These are phyloP conservation scores for Aspergillus ochraceoroseus DNA, from an alignment of 2,329 filamentous ascomycete genomes.

Conservation along the genomic window DNA sequence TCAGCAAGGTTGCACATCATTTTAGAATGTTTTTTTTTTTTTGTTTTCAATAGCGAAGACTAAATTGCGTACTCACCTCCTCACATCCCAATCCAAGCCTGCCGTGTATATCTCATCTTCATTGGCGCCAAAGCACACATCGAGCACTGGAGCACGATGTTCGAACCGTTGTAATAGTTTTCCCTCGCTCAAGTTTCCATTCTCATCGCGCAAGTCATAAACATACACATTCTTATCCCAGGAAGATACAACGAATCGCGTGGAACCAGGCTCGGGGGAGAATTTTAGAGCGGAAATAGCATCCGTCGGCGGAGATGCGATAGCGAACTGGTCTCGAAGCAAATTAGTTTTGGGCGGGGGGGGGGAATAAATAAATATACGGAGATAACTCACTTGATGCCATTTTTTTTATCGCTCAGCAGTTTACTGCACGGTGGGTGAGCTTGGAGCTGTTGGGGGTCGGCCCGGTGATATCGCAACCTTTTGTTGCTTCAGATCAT, in stretches of 20 bases:
- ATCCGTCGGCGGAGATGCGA: conserved; percentile 76
- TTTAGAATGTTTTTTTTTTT: too few species aligned
- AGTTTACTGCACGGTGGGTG: conserved; percentile 8
- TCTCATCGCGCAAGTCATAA: conserved; percentile 65
- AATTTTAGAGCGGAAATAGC: conserved; percentile 83
- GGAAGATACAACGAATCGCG: conserved; percentile 79
- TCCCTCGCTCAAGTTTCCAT: conserved; percentile 53
- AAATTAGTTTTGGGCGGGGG: conserved; percentile 15
- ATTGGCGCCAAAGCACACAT: conserved; percentile 81
- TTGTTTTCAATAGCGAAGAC: conserved; percentile 3
- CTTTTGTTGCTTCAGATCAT: conserved; percentile 23
- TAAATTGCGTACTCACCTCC: conserved; percentile 51
- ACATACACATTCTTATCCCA: conserved; percentile 92
- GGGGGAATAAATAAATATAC: too few species aligned
- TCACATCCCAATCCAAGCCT: conserved; percentile 81
- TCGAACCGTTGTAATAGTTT: conserved; percentile 68
- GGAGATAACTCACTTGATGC: conserved; percentile 43
- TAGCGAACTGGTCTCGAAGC: conserved; percentile 65
- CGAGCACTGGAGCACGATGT: conserved; percentile 78
- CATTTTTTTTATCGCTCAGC: conserved; percentile 28
- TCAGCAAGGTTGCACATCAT: conserved; percentile 12
- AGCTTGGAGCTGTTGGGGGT: conserved; percentile 21
- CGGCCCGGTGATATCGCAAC: conserved; percentile 24
- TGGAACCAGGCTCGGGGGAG: conserved; percentile 67
- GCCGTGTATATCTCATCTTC: conserved; percentile 81